phyloP scores from a whole-genome alignment of 257 asterid species.

The Nicotiana noctiflora region DNA sequence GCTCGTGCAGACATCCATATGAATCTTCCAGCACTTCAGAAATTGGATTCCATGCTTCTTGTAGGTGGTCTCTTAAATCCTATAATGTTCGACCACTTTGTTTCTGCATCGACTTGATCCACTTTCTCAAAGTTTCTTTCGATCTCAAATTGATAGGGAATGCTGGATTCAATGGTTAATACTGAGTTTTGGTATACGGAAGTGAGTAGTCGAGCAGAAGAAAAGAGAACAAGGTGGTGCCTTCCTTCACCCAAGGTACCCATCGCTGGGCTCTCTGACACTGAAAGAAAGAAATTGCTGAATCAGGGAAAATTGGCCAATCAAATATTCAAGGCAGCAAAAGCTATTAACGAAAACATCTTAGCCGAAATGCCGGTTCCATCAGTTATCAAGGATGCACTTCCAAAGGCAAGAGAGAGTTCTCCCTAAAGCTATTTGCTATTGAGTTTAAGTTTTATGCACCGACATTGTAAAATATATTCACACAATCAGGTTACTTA shows the following conservation, averaged over 20 bases:
- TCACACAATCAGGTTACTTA: background rate
- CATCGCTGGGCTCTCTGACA: constrained; percentile 58
- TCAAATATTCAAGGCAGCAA: constrained; percentile 86
- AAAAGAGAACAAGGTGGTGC: constrained; percentile 82
- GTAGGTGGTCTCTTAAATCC: constrained; percentile 44
- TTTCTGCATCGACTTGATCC: background rate
- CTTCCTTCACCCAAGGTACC: constrained; percentile 89
- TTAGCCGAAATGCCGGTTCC: constrained; percentile 80
- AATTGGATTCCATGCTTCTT: constrained; percentile 86
- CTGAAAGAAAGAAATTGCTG: constrained; percentile 57
- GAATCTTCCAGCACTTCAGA: constrained; percentile 89
- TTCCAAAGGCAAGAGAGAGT: constrained; percentile 51
- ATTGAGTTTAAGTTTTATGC: background rate
- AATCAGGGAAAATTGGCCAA: constrained; percentile 56
- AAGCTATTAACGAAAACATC: constrained; percentile 61
- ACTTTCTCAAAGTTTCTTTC: background rate
- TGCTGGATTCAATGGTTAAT: constrained; percentile 67
- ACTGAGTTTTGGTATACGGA: constrained; percentile 82
- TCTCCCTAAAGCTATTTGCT: background rate
- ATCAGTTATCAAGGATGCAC: constrained; percentile 49
- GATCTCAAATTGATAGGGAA: constrained; percentile 43
- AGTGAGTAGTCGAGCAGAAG: constrained; percentile 77
- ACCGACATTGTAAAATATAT: background rate
- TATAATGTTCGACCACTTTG: background rate
- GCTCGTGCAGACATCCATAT: constrained; percentile 79